Evolutionary conservation across 2,329 filamentous ascomycete genomes (phyloP).

Genomic region (Aspergillus caelatus): DNA sequence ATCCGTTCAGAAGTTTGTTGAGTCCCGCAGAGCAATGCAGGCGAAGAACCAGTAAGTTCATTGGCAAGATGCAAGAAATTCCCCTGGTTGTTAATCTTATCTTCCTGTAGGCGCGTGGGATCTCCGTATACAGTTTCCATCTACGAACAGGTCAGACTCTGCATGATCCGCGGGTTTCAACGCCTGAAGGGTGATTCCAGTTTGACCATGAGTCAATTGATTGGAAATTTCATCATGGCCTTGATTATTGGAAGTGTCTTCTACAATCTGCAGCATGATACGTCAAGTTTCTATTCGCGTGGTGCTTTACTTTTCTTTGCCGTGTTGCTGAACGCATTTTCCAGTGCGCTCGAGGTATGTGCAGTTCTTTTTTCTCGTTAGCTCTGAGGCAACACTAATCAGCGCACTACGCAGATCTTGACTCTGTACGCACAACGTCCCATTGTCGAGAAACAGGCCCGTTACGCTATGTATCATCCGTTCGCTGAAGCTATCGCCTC

Average conservation of each 20-base stretch:
- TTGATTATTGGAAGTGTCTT: conserved; percentile 81
- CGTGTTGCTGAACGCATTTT: conserved; percentile 82
- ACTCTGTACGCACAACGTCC: conserved; percentile 55
- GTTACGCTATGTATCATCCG: conserved; percentile 21
- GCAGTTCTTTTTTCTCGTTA: background rate
- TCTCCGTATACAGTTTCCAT: conserved; percentile 86
- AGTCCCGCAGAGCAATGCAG: conserved; percentile 48
- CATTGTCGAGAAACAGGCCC: conserved; percentile 20
- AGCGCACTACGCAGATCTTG: conserved; percentile 60
- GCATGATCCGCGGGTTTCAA: conserved; percentile 77
- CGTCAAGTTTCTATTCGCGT: conserved; percentile 74
- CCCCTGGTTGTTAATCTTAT: conserved; percentile 7
- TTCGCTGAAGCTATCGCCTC: conserved; percentile 9
- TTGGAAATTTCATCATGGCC: conserved; percentile 73
- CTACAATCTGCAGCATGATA: conserved; percentile 69
- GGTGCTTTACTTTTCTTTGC: conserved; percentile 86
- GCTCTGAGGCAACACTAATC: conserved; percentile 15
- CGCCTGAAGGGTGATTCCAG: conserved; percentile 76
- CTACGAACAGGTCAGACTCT: conserved; percentile 73
- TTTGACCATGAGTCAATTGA: conserved; percentile 67
- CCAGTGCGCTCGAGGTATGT: conserved; percentile 70
- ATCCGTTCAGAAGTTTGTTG: conserved; percentile 42
- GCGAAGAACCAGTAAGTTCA: conserved; percentile 40
- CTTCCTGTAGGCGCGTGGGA: conserved; percentile 54
- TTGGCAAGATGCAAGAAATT: background rate